phyloP scores from a whole-genome alignment of 495 filamentous ascomycete species.

The Aspergillus mulundensis region DNA sequence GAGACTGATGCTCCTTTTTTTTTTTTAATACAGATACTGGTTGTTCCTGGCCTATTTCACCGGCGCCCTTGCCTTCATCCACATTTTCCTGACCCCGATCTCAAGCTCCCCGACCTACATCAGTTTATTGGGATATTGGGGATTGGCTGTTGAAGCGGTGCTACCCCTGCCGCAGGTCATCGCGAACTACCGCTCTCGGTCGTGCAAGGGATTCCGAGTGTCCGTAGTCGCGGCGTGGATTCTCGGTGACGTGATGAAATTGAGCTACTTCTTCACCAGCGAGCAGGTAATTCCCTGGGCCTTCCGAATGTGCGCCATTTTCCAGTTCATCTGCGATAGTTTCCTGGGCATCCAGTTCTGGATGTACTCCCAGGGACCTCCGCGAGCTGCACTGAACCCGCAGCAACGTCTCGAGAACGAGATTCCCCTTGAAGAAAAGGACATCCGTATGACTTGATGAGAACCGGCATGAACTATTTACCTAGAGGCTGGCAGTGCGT shows the following conservation, averaged over 20 bases:
- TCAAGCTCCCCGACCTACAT: constrained; percentile 63
- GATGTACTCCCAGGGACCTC: constrained; percentile 63
- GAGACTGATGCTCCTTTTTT: neutral
- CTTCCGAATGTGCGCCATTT: constrained; percentile 88
- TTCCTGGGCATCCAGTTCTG: constrained; percentile 83
- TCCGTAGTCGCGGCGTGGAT: constrained; percentile 87
- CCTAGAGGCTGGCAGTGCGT: neutral
- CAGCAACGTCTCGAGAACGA: constrained; percentile 19
- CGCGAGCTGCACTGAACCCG: constrained; percentile 16
- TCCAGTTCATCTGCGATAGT: constrained; percentile 82
- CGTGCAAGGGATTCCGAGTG: constrained; percentile 85
- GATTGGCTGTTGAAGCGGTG: constrained; percentile 83
- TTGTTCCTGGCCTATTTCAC: constrained; percentile 73
- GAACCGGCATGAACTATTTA: constrained; percentile 4
- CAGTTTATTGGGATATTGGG: constrained; percentile 68
- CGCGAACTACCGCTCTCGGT: constrained; percentile 69
- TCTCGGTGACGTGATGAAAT: constrained; percentile 89
- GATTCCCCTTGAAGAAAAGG: constrained; percentile 37
- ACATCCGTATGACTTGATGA: constrained; percentile 41
- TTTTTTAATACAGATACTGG: constrained; percentile 65
- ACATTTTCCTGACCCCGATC: constrained; percentile 65
- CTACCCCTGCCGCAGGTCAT: constrained; percentile 89
- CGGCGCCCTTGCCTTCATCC: constrained; percentile 58
- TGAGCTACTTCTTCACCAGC: constrained; percentile 85
- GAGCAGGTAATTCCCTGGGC: constrained; percentile 69